phyloP scores from a whole-genome alignment of 2,329 filamentous ascomycete genomes.

The Cercospora sojina region DNA sequence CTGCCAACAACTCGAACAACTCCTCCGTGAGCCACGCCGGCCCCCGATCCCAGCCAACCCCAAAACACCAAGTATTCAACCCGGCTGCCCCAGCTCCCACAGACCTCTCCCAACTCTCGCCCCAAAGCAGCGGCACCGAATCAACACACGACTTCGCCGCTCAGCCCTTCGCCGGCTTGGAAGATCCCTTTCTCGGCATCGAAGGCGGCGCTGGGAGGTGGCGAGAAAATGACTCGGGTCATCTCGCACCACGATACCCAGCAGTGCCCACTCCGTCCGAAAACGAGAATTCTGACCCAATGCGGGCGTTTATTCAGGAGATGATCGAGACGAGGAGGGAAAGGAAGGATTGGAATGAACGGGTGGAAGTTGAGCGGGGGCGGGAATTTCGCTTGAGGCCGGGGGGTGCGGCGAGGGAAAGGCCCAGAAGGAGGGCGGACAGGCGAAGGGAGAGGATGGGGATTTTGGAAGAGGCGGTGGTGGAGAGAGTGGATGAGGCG shows the following conservation, averaged over 20 bases:
- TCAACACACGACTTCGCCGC: background rate
- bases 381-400: background rate
- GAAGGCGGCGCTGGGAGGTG: background rate
- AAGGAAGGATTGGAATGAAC: background rate
- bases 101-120: background rate
- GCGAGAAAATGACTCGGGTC: background rate
- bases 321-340: background rate
- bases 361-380: background rate
- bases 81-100: background rate
- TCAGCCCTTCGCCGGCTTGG: background rate
- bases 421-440: background rate
- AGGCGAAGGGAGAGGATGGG: background rate
- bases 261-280: background rate
- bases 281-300: background rate
- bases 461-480: background rate
- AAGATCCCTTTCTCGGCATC: background rate
- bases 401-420: background rate
- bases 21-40: background rate
- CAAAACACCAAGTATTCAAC: background rate
- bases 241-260: background rate
- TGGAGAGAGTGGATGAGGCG: background rate
- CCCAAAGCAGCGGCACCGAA: background rate
- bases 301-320: background rate
- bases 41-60: background rate
- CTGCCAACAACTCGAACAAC: background rate